Base-by-base conservation (phyloP, 2,329 filamentous ascomycete species). In the Calonectria pauciramosa region DNA sequence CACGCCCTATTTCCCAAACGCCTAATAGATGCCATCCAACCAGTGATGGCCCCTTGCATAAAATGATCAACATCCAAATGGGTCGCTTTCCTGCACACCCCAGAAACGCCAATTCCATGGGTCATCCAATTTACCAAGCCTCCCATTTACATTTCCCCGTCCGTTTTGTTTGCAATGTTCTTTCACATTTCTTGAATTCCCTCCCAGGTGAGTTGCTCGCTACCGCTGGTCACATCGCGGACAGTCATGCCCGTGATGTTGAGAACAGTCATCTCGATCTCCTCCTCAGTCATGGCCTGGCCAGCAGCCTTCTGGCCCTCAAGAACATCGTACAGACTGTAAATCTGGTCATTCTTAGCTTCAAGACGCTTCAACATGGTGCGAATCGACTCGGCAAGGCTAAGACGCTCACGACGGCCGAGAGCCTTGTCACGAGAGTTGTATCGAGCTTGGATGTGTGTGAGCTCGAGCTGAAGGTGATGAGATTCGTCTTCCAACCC, bases 281-380 rank as follows among this genome's bases (percentile, higher is more conserved):
- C 90, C 26, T 91, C 89, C 77, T 91, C 89, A 1, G 87, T 90
- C 89, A 94, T 93, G 76, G 90, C 88, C 80, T 91, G 90, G 0
- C 92, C 92, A 3, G 89, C 89, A 41, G 88, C 88, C 86, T 94
- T 95, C 83, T 96, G 94, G 8, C 93, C 94, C 84, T 96, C 95
- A 0, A 97, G 88, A 1, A 97, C 95, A 83, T 98, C 95, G 79
- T 96, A 95, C 18, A 98, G 88, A 52, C 91, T 90, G 85, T 98
- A 97, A 52, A 98, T 93, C 83, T 96, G 94, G 75, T 94, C 93
- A 32, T 92, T 92, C 85, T 96, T 95, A 80, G 90, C 89, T 80
- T 96, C 93, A 30, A 95, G 90, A 68, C 90, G 89, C 75, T 89
- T 89, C 52, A 94, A 86, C 26, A 95, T 81, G 28, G 86, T 87